A percentile compares a stretch with the other conserved stretches of the same genome.
These are phyloP conservation scores for Pseudonitzschia pungens DNA, from an alignment of 108 stramenopile genomes.

Conservation along the genomic window DNA sequence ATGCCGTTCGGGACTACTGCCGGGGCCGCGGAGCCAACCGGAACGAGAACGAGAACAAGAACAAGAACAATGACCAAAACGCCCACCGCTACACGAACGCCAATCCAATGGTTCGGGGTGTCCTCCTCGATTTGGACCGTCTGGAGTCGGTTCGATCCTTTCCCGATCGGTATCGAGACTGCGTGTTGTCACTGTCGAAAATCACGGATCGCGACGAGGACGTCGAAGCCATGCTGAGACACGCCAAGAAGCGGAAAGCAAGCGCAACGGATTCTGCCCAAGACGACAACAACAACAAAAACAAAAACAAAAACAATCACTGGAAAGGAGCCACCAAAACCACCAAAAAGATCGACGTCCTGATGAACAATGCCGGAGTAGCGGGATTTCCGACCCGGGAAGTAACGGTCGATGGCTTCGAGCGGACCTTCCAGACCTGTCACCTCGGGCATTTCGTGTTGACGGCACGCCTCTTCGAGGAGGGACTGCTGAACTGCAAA, in stretches of 20 bases:
- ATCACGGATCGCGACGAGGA: neutral
- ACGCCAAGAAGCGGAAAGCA: neutral
- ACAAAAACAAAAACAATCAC: no score
- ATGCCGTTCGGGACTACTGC: conserved; percentile 1
- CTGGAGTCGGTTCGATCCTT: conserved; percentile 6
- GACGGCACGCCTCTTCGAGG: conserved; percentile 50
- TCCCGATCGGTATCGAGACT: conserved; percentile 12
- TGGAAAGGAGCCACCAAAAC: neutral
- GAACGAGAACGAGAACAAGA: neutral
- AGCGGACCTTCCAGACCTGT: conserved; percentile 69
- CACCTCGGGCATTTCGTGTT: conserved; percentile 80
- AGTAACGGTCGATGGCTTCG: conserved; percentile 70
- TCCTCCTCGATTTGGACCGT: conserved; percentile 5
- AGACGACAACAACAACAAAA: no score
- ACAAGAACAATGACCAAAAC: no score
- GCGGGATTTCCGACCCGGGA: conserved; percentile 63
- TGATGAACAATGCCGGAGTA: conserved; percentile 29
- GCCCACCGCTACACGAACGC: no score
- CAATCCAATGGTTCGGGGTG: neutral
- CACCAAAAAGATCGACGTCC: conserved; percentile 14
- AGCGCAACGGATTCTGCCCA: no score
- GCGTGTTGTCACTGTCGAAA: conserved; percentile 2
- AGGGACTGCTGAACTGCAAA: neutral
- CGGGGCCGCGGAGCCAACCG: no score
- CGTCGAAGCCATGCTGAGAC: neutral